Evolutionary conservation across 1,284 basidiomycete genomes (phyloP).

Genomic region (Apiotrichum mycotoxinovorans): DNA sequence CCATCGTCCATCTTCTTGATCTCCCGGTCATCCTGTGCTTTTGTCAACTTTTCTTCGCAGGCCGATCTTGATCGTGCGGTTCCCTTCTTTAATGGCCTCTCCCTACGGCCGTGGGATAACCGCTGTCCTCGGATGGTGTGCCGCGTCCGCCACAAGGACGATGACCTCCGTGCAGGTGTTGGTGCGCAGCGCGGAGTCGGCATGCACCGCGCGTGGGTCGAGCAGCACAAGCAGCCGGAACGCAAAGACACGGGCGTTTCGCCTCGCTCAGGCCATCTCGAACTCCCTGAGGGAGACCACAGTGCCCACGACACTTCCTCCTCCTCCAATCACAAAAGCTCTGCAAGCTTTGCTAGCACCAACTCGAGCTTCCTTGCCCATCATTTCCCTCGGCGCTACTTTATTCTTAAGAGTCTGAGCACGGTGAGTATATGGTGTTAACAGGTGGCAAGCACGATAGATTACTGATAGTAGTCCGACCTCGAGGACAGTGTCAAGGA

Average conservation of each 20-base stretch:
- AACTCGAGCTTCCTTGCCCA: constrained; percentile 58
- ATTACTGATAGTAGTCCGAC: constrained; percentile 58
- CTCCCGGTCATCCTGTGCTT: constrained; percentile 84
- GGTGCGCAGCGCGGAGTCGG: constrained; percentile 84
- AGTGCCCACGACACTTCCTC: constrained; percentile 4
- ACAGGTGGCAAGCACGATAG: not conserved
- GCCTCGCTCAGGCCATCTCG: constrained; percentile 30
- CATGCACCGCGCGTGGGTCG: constrained; percentile 75
- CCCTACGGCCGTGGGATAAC: constrained; percentile 57
- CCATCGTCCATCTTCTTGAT: constrained; percentile 89
- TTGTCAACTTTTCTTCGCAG: constrained; percentile 78
- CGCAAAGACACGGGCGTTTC: constrained; percentile 20
- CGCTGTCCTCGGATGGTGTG: constrained; percentile 78
- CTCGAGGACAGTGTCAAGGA: constrained; percentile 77
- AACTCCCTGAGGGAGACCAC: constrained; percentile 23
- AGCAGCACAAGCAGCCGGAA: constrained; percentile 50
- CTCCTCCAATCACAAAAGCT: constrained; percentile 48
- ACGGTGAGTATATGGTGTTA: constrained; percentile 55
- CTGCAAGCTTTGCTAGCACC: constrained; percentile 57
- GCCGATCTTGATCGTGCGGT: constrained; percentile 66
- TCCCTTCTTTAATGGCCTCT: constrained; percentile 59
- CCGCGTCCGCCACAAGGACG: constrained; percentile 75
- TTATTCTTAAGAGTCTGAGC: constrained; percentile 85
- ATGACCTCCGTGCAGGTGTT: constrained; percentile 84
- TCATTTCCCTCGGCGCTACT: constrained; percentile 81